A percentile compares a stretch with the other conserved stretches of the same genome.
These are phyloP conservation scores for Apiospora arundinis DNA, from an alignment of 2,329 filamentous ascomycete species.

Conservation along the genomic window DNA sequence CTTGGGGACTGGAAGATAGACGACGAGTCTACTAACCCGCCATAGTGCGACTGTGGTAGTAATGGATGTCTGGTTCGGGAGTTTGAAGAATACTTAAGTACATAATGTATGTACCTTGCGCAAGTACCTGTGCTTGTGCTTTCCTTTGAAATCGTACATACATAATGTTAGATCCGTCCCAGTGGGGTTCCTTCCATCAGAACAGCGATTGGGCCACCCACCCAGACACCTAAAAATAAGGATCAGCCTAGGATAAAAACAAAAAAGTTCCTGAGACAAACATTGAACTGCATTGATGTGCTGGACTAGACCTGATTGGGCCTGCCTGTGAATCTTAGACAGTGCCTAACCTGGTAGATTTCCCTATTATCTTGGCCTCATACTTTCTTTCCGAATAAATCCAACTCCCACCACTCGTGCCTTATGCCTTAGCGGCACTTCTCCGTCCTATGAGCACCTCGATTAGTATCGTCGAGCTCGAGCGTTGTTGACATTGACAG, in stretches of 20 bases:
- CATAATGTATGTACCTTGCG: too few relatives aligned
- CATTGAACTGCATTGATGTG: slow-evolving; percentile 1
- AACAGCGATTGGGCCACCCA: not conserved
- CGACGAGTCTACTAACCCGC: too few relatives aligned
- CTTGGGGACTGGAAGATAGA: too few relatives aligned
- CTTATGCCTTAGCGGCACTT: not conserved
- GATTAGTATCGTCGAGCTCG: not conserved
- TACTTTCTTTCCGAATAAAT: not conserved
- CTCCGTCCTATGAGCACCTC: not conserved
- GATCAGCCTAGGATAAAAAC: not conserved
- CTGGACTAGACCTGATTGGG: slow-evolving; percentile 4
- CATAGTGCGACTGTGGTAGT: too few relatives aligned
- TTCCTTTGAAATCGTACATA: not conserved
- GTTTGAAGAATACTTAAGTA: too few relatives aligned
- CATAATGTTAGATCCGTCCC: not conserved
- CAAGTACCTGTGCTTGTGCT: not conserved
- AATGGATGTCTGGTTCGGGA: too few relatives aligned
- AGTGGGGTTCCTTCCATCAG: not conserved
- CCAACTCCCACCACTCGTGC: not conserved
- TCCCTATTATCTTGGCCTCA: not conserved
- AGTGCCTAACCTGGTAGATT: not conserved
- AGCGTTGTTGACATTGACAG: slow-evolving; percentile 1
- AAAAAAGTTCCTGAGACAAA: not conserved
- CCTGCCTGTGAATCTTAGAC: not conserved
- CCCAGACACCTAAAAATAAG: not conserved